phyloP scores from a whole-genome alignment of 192 early-diverging fungal species.

The Kappamyces sp. region DNA sequence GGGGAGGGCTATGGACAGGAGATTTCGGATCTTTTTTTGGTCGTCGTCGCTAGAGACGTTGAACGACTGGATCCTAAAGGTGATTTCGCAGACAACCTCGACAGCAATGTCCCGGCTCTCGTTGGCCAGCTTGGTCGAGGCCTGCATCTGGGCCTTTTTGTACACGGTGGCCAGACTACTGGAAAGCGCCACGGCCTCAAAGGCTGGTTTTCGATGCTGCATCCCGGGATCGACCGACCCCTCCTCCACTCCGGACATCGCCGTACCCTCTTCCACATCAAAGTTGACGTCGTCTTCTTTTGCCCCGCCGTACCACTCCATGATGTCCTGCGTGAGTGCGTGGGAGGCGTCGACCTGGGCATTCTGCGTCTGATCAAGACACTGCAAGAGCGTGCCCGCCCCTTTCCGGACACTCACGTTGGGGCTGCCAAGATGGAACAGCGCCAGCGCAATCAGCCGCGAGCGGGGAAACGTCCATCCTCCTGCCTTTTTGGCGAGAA shows the following conservation, averaged over 20 bases:
- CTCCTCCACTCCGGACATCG: slow-evolving; percentile 18
- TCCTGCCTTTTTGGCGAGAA: slow-evolving; percentile 49
- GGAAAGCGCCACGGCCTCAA: slow-evolving; percentile 54
- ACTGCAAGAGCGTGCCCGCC: slow-evolving; percentile 63
- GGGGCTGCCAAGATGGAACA: slow-evolving; percentile 75
- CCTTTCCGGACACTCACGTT: slow-evolving; percentile 61
- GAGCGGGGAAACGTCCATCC: slow-evolving; percentile 18
- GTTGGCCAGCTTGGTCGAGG: slow-evolving; percentile 63
- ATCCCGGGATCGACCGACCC: slow-evolving; percentile 15
- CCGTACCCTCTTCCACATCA: slow-evolving; percentile 22
- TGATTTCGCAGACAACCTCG: slow-evolving; percentile 71
- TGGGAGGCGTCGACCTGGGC: slow-evolving; percentile 20
- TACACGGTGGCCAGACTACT: slow-evolving; percentile 71
- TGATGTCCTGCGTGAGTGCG: slow-evolving; percentile 12
- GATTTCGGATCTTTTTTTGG: not conserved
- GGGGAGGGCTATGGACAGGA: not conserved
- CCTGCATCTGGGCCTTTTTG: slow-evolving; percentile 65
- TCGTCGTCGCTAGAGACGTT: not conserved
- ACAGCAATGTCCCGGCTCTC: slow-evolving; percentile 58
- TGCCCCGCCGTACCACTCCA: slow-evolving; percentile 4
- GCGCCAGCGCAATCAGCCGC: slow-evolving; percentile 56
- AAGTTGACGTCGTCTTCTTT: slow-evolving; percentile 17
- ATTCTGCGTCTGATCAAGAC: slow-evolving; percentile 62
- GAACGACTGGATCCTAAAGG: slow-evolving; percentile 56
- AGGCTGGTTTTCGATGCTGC: slow-evolving; percentile 16